Evolutionary conservation across 1,139 yeast species (phyloP), one percentile per base, ranked within the genome.

Genomic region (Suhomyces bolitotheri): DNA sequence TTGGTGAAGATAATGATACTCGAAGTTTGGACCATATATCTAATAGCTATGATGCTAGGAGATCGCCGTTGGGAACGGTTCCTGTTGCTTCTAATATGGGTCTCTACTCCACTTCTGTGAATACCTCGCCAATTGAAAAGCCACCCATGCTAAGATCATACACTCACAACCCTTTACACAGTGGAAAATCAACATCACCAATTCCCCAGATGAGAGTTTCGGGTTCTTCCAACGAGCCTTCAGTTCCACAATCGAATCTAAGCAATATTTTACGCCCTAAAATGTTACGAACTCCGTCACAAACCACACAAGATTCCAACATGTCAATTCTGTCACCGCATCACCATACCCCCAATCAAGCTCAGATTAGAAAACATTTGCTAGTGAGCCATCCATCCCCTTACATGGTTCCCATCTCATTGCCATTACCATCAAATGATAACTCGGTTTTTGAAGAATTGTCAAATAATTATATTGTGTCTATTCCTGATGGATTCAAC

Each of bases 401-500:
- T 0, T 71, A 65, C 46, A 49, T 72, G n/a, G 58, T 73, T 1
- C 73, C 78, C 1, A 54, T 72, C 4, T 56, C 65, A 4, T 41
- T 76, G 2, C 76, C 76, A 1, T 42, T 76, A 2, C 65, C 73
- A 1, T 53, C 60, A 26, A 70, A 66, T 41, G 77, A 78, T 46
- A 64, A 62, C 0, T 50, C 51, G 1, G 63, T 62, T 2, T 75
- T 76, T 47, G 68, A 62, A 26, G 56, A 64, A 4, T 54, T 76
- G 29, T 64, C 80, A 1, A 53, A 58, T 24, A 62, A 69, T 45
- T 75, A 76, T 46, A 40, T 74, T 27, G 51, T 67, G 2, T 47
- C 61, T 2, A 52, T 73, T 3, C 79, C 80, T 0, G 78, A 73
- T 31, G 79, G 74, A 1, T 71, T 73, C 48, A 63, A 64, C 16